Evolutionary conservation across 1,284 basidiomycete species (phyloP).

Genomic region (Apiotrichum veenhuisii): DNA sequence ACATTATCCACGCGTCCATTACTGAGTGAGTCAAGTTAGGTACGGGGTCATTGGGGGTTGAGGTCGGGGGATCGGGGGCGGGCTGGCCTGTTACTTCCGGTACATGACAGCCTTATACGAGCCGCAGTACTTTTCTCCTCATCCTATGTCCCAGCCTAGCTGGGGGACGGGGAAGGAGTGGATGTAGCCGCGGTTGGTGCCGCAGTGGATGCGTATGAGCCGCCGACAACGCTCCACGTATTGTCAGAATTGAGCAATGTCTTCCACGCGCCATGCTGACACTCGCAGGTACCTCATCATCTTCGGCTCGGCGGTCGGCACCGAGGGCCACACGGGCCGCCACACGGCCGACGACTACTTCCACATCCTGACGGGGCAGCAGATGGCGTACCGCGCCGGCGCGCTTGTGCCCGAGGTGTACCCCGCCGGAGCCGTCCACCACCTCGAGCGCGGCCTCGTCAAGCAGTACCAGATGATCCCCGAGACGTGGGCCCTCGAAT

Average conservation of each 20-base stretch:
- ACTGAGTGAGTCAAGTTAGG: slow-evolving; percentile 75
- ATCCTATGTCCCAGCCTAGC: not conserved
- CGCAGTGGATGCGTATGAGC: not conserved
- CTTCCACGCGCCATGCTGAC: not conserved
- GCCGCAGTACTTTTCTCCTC: not conserved
- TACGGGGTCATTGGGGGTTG: too few species aligned
- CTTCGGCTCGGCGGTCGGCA: slow-evolving; percentile 93
- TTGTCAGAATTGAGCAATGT: too few species aligned
- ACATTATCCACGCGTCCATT: slow-evolving; percentile 88
- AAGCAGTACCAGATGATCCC: slow-evolving; percentile 99
- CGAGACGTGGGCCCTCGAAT: slow-evolving; percentile 91
- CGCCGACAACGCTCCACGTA: too few species aligned
- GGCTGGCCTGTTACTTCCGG: too few species aligned
- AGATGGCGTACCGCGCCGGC: slow-evolving; percentile 85
- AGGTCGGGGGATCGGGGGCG: too few species aligned
- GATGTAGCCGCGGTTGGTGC: not conserved
- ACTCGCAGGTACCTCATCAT: slow-evolving; percentile 58
- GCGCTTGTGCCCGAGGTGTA: slow-evolving; percentile 79
- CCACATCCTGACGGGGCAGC: slow-evolving; percentile 86
- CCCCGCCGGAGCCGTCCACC: slow-evolving; percentile 74
- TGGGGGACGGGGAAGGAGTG: not conserved
- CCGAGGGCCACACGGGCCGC: slow-evolving; percentile 89
- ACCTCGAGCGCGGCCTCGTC: slow-evolving; percentile 71
- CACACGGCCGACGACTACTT: slow-evolving; percentile 95
- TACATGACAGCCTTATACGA: not conserved